phyloP scores from a whole-genome alignment of 495 filamentous ascomycete species.

The Aspergillus affinis region DNA sequence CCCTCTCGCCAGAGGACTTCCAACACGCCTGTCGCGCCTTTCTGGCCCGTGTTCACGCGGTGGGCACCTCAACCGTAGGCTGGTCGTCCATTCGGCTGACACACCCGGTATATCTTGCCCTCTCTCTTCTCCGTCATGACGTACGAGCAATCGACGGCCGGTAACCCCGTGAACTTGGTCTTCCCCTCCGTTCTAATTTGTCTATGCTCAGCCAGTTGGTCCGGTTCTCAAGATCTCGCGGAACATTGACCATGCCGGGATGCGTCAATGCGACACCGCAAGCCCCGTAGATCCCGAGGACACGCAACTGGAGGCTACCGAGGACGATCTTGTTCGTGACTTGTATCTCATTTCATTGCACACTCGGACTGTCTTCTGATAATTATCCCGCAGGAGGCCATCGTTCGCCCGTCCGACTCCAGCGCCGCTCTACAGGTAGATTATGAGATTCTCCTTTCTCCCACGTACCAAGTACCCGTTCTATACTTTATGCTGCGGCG shows the following conservation, averaged over 20 bases:
- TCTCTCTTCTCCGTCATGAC: neutral
- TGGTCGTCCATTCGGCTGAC: conserved; percentile 33
- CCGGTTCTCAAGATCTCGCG: conserved; percentile 39
- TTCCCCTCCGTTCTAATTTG: conserved; percentile 17
- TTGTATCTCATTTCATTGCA: conserved; percentile 8
- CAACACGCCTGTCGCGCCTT: conserved; percentile 58
- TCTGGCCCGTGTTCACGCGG: conserved; percentile 47
- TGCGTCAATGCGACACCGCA: conserved; percentile 7
- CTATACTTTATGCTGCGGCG: conserved; percentile 57
- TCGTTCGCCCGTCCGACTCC: conserved; percentile 28
- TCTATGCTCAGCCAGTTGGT: conserved; percentile 22
- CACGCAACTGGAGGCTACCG: conserved; percentile 21
- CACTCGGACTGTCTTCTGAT: conserved; percentile 22
- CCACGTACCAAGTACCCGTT: conserved; percentile 52
- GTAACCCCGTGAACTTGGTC: too few species aligned
- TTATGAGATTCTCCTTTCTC: conserved; percentile 55
- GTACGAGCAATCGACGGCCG: too few species aligned
- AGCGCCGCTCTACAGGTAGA: conserved; percentile 38
- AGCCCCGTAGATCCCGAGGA: conserved; percentile 16
- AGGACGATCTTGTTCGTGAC: conserved; percentile 40
- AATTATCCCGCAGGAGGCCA: conserved; percentile 40
- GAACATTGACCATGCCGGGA: conserved; percentile 17
- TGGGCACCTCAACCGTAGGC: conserved; percentile 16
- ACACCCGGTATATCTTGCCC: conserved; percentile 30
- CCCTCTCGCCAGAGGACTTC: conserved; percentile 59